phyloP scores from a whole-genome alignment of 148 eudicot species.

The Tetragonia tetragonoides region DNA sequence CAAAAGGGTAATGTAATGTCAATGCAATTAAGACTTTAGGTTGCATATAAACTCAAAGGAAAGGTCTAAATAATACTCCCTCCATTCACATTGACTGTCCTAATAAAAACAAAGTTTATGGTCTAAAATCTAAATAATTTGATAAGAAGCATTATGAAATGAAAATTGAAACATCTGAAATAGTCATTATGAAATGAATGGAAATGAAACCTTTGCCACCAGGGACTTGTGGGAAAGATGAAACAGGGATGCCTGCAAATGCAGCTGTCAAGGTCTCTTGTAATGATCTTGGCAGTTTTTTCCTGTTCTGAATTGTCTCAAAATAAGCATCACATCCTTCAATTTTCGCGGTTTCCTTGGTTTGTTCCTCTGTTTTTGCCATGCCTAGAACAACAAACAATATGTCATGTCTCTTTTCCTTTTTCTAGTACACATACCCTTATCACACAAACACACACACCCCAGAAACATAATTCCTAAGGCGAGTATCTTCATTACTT shows the following conservation, averaged over 20 bases:
- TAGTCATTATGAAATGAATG: too few species aligned
- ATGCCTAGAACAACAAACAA: constrained; percentile 23
- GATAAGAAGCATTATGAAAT: too few species aligned
- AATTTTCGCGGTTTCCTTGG: constrained; percentile 24
- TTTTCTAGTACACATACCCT: too few species aligned
- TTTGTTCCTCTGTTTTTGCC: constrained; percentile 34
- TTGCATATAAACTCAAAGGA: too few species aligned
- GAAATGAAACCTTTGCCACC: constrained; percentile 69
- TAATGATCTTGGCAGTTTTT: constrained; percentile 57
- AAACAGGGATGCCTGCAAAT: constrained; percentile 69
- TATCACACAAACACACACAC: too few species aligned
- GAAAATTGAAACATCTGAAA: too few species aligned
- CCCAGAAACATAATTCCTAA: not conserved
- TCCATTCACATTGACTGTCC: too few species aligned
- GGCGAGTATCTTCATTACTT: not conserved
- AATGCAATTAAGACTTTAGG: too few species aligned
- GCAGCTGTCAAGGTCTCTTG: constrained; percentile 75
- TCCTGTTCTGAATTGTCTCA: constrained; percentile 64
- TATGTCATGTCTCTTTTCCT: not conserved
- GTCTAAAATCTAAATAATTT: too few species aligned
- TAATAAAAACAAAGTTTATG: too few species aligned
- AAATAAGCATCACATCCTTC: constrained; percentile 72
- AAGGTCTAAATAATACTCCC: too few species aligned
- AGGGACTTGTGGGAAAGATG: constrained; percentile 81
- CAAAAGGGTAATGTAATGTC: constrained; percentile 11